Percentiles rank a stretch among this genome's conserved stretches.
These are phyloP conservation scores for Parasarocladium wereldwijsianum DNA, from an alignment of 2,329 filamentous ascomycete genomes.

Conservation along the genomic window DNA sequence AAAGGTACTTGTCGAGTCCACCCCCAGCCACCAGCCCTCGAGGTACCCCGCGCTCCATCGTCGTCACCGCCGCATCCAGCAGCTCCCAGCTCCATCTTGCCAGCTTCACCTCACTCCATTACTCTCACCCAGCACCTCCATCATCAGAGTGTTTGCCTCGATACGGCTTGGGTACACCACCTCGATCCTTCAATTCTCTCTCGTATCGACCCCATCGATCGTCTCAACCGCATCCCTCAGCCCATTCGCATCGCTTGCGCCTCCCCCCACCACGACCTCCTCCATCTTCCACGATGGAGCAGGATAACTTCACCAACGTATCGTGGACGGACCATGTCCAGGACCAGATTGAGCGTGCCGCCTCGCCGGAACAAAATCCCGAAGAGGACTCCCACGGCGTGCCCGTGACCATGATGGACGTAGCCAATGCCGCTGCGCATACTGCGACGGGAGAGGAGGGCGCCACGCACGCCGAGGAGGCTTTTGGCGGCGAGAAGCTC, in stretches of 20 bases:
- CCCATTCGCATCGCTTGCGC: not conserved
- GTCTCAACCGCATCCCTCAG: not conserved
- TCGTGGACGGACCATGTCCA: conserved; percentile 55
- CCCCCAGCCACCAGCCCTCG: too few species aligned
- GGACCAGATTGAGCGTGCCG: conserved; percentile 18
- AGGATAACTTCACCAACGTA: conserved; percentile 68
- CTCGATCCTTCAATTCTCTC: too few species aligned
- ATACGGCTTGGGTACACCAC: too few species aligned
- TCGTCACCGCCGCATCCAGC: too few species aligned
- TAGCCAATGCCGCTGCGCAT: conserved; percentile 11
- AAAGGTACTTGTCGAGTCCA: too few species aligned
- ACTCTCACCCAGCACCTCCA: conserved; percentile 6
- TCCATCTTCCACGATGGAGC: conserved; percentile 27
- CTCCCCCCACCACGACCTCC: conserved; percentile 1
- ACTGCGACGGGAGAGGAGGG: conserved; percentile 4
- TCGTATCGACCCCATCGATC: too few species aligned
- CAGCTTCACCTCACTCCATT: conserved; percentile 1
- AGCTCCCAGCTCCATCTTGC: not conserved
- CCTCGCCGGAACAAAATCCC: conserved; percentile 14
- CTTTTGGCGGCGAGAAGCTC: conserved; percentile 57
- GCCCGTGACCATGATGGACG: conserved; percentile 1
- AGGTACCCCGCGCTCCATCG: too few species aligned
- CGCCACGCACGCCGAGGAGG: conserved; percentile 25
- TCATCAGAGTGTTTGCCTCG: too few species aligned
- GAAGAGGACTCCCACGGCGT: conserved; percentile 17